A percentile compares a stretch with the other conserved stretches of the same genome.
Conservation (phyloP, 352 stramenopile species). For the Globisporangium perplexum region DNA sequence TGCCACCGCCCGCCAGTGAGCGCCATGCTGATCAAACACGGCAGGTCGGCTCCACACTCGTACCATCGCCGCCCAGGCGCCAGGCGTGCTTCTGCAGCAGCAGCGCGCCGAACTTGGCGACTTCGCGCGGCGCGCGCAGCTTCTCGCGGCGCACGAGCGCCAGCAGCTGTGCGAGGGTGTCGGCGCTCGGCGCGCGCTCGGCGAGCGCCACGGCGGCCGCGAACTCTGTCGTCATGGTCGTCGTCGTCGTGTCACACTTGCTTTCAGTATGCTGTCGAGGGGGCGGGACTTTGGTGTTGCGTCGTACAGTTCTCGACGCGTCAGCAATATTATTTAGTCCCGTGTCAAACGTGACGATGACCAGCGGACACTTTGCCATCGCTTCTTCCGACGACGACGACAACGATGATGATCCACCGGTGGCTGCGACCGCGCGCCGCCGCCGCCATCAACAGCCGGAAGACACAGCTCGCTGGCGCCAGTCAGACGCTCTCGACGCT, state of each 20-base stretch:
- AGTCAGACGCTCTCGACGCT: slow-evolving; percentile 24
- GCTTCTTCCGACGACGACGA: too few relatives aligned
- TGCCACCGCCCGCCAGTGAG: slow-evolving; percentile 9
- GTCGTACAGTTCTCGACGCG: too few relatives aligned
- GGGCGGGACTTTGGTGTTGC: too few relatives aligned
- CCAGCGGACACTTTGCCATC: too few relatives aligned
- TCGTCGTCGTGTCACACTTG: slow-evolving; percentile 20
- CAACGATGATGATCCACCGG: too few relatives aligned
- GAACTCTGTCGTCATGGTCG: slow-evolving; percentile 34
- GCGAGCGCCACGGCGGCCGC: slow-evolving; percentile 37
- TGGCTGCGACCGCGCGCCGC: too few relatives aligned
- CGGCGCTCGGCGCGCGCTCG: slow-evolving; percentile 20
- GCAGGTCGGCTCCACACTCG: too few relatives aligned
- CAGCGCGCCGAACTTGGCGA: slow-evolving; percentile 30
- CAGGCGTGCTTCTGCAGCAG: slow-evolving; percentile 51
- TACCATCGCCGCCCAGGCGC: slow-evolving; percentile 46
- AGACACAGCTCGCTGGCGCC: background rate
- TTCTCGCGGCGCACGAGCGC: slow-evolving; percentile 57
- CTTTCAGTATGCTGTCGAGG: background rate
- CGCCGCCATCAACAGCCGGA: background rate
- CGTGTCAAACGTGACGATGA: too few relatives aligned
- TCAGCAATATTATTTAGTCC: too few relatives aligned
- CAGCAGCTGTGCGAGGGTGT: slow-evolving; percentile 40
- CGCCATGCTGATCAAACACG: too few relatives aligned
- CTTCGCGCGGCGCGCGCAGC: slow-evolving; percentile 31